Evolutionary conservation across 2,329 filamentous ascomycete genomes (phyloP).

Genomic region (Fusarium heterosporum): DNA sequence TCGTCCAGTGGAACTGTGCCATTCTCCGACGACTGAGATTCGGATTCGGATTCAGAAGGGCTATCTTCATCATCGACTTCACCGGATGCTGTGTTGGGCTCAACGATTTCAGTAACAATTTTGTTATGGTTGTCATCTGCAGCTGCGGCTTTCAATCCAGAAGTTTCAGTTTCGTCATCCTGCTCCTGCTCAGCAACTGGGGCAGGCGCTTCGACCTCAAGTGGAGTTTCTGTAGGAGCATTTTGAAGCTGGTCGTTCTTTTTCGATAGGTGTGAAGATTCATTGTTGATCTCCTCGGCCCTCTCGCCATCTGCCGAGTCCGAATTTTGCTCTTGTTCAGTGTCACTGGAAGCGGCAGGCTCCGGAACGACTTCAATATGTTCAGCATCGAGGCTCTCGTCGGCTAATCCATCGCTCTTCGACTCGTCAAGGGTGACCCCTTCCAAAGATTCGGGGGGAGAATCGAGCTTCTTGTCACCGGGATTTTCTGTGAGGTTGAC

Average conservation of each 20-base stretch:
- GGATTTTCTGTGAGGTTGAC: neutral
- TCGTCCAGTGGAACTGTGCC: slow-evolving; percentile 11
- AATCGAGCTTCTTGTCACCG: neutral
- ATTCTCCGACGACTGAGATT: slow-evolving; percentile 3
- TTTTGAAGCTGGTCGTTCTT: slow-evolving; percentile 14
- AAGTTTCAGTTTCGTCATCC: neutral
- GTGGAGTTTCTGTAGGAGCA: slow-evolving; percentile 5
- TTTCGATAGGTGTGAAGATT: slow-evolving; percentile 5
- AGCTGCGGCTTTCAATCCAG: slow-evolving; percentile 7
- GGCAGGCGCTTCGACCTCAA: slow-evolving; percentile 5
- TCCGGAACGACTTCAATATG: slow-evolving; percentile 8
- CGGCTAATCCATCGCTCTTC: slow-evolving; percentile 1
- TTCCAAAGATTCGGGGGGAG: neutral
- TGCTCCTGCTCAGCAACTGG: slow-evolving; percentile 10
- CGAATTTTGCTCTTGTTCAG: neutral
- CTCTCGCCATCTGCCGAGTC: slow-evolving; percentile 9
- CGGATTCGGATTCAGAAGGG: slow-evolving; percentile 10
- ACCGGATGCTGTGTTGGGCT: neutral
- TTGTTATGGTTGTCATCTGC: slow-evolving; percentile 8
- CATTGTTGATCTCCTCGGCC: slow-evolving; percentile 5
- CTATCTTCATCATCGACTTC: slow-evolving; percentile 5
- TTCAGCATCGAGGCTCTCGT: neutral
- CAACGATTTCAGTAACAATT: neutral
- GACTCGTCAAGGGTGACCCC: neutral
- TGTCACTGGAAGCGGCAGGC: slow-evolving; percentile 8